Evolutionary conservation across 2,329 filamentous ascomycete genomes (phyloP).

Genomic region (Fusarium palustre): DNA sequence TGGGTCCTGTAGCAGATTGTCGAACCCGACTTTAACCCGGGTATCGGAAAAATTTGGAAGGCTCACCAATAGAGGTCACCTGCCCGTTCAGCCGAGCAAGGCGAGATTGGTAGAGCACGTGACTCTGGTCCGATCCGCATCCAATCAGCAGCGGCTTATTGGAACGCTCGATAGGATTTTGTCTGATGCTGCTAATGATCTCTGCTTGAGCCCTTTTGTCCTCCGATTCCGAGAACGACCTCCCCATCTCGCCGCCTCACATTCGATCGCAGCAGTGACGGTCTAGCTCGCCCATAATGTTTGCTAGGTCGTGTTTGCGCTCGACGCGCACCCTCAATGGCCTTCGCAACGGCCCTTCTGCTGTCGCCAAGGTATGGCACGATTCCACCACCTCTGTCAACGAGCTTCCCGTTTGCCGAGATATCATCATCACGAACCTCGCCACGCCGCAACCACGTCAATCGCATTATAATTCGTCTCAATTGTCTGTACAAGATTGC

Average conservation of each 20-base stretch:
- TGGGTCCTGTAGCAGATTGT: conserved; percentile 3
- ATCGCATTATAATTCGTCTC: conserved; percentile 45
- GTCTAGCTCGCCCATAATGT: conserved; percentile 75
- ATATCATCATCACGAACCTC: conserved; percentile 47
- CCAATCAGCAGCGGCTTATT: conserved; percentile 60
- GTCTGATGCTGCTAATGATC: conserved; percentile 53
- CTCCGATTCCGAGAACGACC: conserved; percentile 54
- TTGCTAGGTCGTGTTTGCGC: conserved; percentile 92
- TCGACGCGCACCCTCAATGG: conserved; percentile 86
- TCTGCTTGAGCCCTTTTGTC: conserved; percentile 56
- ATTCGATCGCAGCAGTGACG: conserved; percentile 55
- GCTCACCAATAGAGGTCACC: conserved; percentile 20
- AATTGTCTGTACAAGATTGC: conserved; percentile 47
- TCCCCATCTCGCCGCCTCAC: conserved; percentile 52
- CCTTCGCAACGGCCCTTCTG: conserved; percentile 78
- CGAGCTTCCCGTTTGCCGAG: conserved; percentile 52
- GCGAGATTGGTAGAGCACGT: conserved; percentile 47
- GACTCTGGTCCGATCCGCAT: conserved; percentile 49
- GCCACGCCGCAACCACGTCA: conserved; percentile 44
- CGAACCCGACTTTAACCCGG: conserved; percentile 35
- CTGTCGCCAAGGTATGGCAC: conserved; percentile 78
- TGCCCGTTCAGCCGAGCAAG: conserved; percentile 42
- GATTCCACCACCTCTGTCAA: conserved; percentile 48
- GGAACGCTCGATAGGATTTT: conserved; percentile 58
- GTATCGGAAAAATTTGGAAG: conserved; percentile 40